Base-by-base conservation (phyloP, 306 rosid genomes). In the Malus sylvestris region DNA sequence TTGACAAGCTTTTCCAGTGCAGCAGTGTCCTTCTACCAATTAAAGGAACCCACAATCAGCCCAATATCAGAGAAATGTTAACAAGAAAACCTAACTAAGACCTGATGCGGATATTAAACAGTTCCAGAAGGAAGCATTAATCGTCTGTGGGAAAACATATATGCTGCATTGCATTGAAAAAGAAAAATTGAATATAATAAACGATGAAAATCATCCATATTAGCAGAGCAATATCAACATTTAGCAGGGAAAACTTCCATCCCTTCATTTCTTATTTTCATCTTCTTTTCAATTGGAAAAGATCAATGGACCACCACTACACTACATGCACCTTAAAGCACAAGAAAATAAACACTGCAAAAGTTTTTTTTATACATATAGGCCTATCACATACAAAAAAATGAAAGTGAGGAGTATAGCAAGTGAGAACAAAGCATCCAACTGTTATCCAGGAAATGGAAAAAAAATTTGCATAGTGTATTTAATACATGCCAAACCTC, bases 1-100 rank as follows among this genome's bases (percentile, higher is more conserved):
- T 91, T 96, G 68, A 88, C 84, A 72, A 84, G 87, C 91, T 92
- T 96, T 82, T 92, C 99, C 74, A 72, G 83, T 40, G 90, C 53
- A 59, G 72, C 73, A 22, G 85, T 87, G 69, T 90, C 97, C 90
- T 91, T 92, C 97, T 88, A 78, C 78, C 57, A 76, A 84, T 74
- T 72, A 83, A 68, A 74, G 82, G 82, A 82, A 74, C 65, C 79
- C 82, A 82, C 61, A 79, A 25, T 83, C 38, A 85, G 83, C 27
- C 68, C 60, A 59, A 7, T 10, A 60, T 62, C 32, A 44, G 45
- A 45, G 6, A 51, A 8, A 40, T 7, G 58, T 67, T 13, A 59
- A 64, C 55, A 18, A 44, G 51, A 20, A 10, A 22, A 25, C 10
- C 20, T 19, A 53, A 66, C 59, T 1, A 67, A 76, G 35, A 67